Conservation (phyloP, 495 filamentous ascomycete species). For the Rhypophila decipiens region DNA sequence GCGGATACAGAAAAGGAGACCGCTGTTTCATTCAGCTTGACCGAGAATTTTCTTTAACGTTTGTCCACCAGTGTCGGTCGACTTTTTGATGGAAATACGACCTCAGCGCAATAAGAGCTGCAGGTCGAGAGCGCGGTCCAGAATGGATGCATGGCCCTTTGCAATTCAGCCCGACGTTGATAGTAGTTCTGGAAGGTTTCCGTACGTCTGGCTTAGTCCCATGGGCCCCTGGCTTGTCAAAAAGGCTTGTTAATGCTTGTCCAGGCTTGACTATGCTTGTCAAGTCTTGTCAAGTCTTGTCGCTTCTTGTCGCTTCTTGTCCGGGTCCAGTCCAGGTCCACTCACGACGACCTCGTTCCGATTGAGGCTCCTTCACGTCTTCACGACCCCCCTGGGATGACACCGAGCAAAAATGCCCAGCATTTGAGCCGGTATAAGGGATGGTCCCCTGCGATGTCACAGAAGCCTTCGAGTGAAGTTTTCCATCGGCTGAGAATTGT, state of each 20-base stretch:
- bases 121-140: neutral
- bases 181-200: constrained; percentile 2
- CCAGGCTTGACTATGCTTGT: neutral
- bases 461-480: neutral
- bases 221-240: neutral
- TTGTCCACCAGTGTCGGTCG: neutral
- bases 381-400: no score
- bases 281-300: constrained; percentile 4
- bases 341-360: no score
- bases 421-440: neutral
- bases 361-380: constrained; percentile 13
- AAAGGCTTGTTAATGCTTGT: neutral
- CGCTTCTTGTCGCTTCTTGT: no score
- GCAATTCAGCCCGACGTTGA: neutral
- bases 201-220: constrained; percentile 1
- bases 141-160: no score
- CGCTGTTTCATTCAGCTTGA: neutral
- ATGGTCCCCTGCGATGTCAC: constrained; percentile 9
- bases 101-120: constrained; percentile 1
- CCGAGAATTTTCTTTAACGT: no score
- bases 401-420: neutral
- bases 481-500: neutral
- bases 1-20: no score
- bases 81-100: constrained; percentile 2
- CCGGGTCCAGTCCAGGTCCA: no score